Percentiles rank a stretch among this genome's conserved stretches.
Conservation (phyloP, 192 early-diverging fungal genomes). For the Mortierella hygrophila region DNA sequence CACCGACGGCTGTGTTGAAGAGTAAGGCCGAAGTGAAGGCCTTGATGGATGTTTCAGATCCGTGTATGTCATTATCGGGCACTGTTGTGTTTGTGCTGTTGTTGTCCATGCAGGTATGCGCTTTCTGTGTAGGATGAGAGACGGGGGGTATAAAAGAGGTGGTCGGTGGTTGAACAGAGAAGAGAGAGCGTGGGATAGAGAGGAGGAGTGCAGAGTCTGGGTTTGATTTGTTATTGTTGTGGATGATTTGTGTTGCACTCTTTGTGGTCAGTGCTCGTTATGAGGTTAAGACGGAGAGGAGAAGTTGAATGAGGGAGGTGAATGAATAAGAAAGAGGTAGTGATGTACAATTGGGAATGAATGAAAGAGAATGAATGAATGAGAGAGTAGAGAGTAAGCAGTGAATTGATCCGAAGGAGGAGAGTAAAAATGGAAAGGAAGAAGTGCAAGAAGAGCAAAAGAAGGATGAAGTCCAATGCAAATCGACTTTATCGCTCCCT, state of each 20-base stretch:
- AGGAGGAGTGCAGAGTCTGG: neutral
- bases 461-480: neutral
- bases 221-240: neutral
- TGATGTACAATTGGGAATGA: neutral
- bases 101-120: neutral
- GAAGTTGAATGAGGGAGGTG: no score
- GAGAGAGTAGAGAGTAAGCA: neutral
- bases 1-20: constrained; percentile 73
- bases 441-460: neutral
- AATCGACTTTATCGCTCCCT: neutral
- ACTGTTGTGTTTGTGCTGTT: neutral
- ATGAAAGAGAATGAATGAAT: neutral
- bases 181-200: no score
- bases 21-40: constrained; percentile 78
- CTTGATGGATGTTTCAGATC: constrained; percentile 63
- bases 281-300: no score
- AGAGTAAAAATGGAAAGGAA: neutral
- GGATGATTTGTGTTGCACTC: neutral
- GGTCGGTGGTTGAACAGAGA: neutral
- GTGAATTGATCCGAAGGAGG: no score
- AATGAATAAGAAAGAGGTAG: no score
- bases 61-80: neutral
- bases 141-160: neutral
- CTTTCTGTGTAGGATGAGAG: neutral
- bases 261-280: neutral